Evolutionary conservation across 225 moss, liverwort and hornwort species (phyloP).

Genomic region (Rhytidiadelphus loreus): DNA sequence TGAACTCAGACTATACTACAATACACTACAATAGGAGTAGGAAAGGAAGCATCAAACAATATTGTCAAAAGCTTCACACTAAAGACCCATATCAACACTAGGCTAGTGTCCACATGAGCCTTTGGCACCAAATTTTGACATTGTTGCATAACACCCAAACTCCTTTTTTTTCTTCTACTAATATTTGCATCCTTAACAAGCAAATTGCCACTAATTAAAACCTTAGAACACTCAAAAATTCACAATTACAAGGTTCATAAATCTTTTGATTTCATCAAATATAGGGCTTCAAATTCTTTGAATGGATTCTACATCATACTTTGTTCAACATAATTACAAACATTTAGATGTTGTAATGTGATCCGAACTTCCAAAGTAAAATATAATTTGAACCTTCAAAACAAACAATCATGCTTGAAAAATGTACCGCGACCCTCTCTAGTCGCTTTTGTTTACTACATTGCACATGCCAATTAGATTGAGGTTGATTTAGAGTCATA

Average conservation of each 20-base stretch:
- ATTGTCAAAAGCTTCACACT: background rate
- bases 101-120: rapidly evolving
- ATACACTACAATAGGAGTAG: too few relatives aligned
- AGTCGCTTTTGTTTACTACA: too few relatives aligned
- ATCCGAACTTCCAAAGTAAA: background rate
- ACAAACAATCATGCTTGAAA: background rate
- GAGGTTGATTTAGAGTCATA: background rate
- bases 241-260: background rate
- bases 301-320: background rate
- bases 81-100: background rate
- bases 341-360: background rate
- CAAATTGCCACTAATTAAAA: background rate
- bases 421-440: rapidly evolving
- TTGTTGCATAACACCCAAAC: background rate
- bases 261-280: background rate
- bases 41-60: background rate
- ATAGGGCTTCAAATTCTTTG: background rate
- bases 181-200: background rate
- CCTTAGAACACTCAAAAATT: background rate
- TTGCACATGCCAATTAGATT: background rate
- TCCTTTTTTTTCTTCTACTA: background rate
- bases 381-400: background rate
- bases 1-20: background rate
- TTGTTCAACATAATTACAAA: too few relatives aligned
- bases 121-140: background rate